phyloP scores from a whole-genome alignment of 257 asterid genomes.

The Eucommia ulmoides region DNA sequence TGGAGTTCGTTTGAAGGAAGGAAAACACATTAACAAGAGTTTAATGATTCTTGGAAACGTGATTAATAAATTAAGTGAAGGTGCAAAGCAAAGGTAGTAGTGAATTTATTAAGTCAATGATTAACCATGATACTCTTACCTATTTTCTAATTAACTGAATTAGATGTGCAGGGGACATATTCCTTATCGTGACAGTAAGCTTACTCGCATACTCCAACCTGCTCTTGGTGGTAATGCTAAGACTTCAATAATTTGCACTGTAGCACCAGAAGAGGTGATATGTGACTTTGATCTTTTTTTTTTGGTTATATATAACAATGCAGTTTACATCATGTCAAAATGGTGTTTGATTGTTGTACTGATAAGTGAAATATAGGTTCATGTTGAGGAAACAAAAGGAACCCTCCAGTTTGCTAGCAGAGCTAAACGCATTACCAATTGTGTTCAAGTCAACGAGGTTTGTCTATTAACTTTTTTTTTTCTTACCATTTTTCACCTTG shows the following conservation, averaged over 20 bases:
- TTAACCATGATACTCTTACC: not conserved
- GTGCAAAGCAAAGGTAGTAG: slow-evolving; percentile 80
- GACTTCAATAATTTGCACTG: slow-evolving; percentile 91
- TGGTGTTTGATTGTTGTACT: slow-evolving; percentile 5
- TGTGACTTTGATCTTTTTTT: slow-evolving; percentile 4
- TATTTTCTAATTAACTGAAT: slow-evolving; percentile 14
- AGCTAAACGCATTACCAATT: slow-evolving; percentile 92
- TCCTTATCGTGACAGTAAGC: slow-evolving; percentile 98
- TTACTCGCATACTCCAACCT: slow-evolving; percentile 97
- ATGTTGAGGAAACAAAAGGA: slow-evolving; percentile 89
- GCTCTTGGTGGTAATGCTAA: slow-evolving; percentile 99
- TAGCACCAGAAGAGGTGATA: slow-evolving; percentile 94
- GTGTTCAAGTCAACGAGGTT: slow-evolving; percentile 99
- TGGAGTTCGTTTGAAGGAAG: slow-evolving; percentile 97
- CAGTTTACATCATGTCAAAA: not conserved
- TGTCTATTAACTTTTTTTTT: too few species aligned
- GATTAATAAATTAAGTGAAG: slow-evolving; percentile 92
- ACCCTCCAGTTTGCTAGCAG: slow-evolving; percentile 98
- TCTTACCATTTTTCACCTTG: too few species aligned
- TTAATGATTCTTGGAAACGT: slow-evolving; percentile 96
- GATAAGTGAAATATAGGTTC: slow-evolving; percentile 34
- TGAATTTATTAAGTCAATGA: not conserved
- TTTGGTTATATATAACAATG: slow-evolving; percentile 4
- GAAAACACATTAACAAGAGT: slow-evolving; percentile 97
- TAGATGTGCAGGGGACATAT: slow-evolving; percentile 67